phyloP scores from a whole-genome alignment of 139 green algal genomes.

The Dunaliella sp. region DNA sequence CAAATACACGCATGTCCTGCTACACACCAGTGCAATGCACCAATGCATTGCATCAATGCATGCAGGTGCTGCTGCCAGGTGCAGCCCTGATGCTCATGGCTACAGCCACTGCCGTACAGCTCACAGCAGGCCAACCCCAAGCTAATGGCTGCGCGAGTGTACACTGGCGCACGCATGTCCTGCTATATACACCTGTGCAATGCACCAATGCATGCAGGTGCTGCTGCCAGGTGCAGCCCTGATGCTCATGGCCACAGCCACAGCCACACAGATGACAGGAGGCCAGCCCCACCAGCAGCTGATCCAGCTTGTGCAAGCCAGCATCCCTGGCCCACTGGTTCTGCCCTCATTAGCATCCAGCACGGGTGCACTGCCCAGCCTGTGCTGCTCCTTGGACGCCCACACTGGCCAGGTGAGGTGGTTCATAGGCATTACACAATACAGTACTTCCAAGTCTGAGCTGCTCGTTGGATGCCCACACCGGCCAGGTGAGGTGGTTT shows the following conservation, averaged over 20 bases:
- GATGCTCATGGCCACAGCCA: conserved; percentile 52
- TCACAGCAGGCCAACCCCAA: not conserved
- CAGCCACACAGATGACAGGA: conserved; percentile 3
- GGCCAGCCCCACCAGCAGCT: not conserved
- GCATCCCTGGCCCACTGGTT: conserved; percentile 41
- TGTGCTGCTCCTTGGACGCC: not conserved
- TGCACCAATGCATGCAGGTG: not conserved
- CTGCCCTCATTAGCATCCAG: conserved; percentile 21
- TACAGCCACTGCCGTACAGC: conserved; percentile 25
- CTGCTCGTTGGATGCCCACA: not conserved
- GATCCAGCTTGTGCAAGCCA: conserved; percentile 5
- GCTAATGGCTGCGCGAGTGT: too few relatives aligned
- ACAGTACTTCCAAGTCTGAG: not conserved
- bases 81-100: conserved; percentile 58
- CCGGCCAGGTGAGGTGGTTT: not conserved
- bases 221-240: conserved; percentile 42
- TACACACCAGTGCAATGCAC: too few relatives aligned
- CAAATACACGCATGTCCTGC: too few relatives aligned
- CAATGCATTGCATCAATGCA: not conserved
- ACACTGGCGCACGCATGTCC: too few relatives aligned
- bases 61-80: conserved; percentile 26
- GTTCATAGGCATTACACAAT: too few relatives aligned
- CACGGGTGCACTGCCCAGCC: not conserved
- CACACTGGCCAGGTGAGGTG: not conserved
- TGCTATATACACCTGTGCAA: too few relatives aligned